Evolutionary conservation across 768 basidiomycete species (phyloP), one percentile per base, ranked within the genome.

Genomic region (Agrocybe praecox): DNA sequence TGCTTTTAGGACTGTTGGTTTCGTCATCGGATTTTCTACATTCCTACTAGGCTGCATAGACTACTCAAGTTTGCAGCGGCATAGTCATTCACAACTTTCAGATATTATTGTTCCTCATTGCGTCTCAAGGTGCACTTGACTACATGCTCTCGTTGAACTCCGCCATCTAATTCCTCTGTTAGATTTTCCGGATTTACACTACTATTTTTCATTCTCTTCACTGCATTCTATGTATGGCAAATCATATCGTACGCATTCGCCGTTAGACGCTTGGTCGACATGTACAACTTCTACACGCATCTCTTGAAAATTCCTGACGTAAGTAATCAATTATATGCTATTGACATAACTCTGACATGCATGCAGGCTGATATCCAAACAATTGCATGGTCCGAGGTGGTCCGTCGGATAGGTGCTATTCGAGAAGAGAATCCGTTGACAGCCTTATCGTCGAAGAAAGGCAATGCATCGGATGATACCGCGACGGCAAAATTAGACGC

Each of bases 1-100:
- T 33, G 60, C 60, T 46, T 62, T 59, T 71, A 99, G 97, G 62
- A 99, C 96, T 60, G 88, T 97, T 21, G 96, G 95, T 46, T 99
- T 98, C 73, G 96, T 98, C 49, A 98, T 98, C 64, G 85, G 83
- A n/a, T 99, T 99, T 73, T 96, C 97, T 12, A 96, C 96, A 9
- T 99, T 99, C 70, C 78, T 99, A 12, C 72, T 96, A 6, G 92
- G 95, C 14, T 99, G 97, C 72, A 82, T 99, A 59, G 95, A 99
- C 70, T 98, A 97, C 70, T 86, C 89, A 33, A 82, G 81, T 36
- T 82, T 98, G 56, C 83, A 82, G 55, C 83, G 81, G 18, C 87
- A 89, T 55, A 80, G 83, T 23, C 78, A 83, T 42, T 86, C 82
- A 21, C 82, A 79, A 59, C 80, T 99, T 42, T 84, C 88, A 2